Percentiles rank a stretch among this genome's conserved stretches.
Evolutionary conservation across 768 basidiomycete genomes (phyloP).

Genomic region (Kwoniella mangroviensis): DNA sequence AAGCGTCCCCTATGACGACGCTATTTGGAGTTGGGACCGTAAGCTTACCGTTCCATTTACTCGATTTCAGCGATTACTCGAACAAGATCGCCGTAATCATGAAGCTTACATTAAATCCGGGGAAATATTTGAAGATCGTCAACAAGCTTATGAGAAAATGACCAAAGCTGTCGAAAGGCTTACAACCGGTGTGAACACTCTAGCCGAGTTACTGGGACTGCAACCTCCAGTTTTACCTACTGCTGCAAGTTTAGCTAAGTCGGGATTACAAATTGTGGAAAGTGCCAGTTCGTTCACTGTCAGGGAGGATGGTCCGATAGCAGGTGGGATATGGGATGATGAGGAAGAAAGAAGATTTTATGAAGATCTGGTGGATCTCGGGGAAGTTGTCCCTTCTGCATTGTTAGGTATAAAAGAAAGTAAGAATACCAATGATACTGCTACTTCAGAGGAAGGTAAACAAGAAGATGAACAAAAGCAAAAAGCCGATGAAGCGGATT

Average conservation of each 20-base stretch:
- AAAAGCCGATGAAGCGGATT: conserved; percentile 65
- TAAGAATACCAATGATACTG: conserved; percentile 45
- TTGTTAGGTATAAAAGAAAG: conserved; percentile 72
- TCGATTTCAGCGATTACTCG: conserved; percentile 77
- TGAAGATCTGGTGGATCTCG: conserved; percentile 87
- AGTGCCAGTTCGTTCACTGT: conserved; percentile 54
- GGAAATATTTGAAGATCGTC: conserved; percentile 98
- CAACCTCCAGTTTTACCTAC: conserved; percentile 83
- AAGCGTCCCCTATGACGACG: conserved; percentile 51
- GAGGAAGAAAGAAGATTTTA: conserved; percentile 94
- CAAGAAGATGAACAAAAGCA: conserved; percentile 57
- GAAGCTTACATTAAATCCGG: conserved; percentile 99
- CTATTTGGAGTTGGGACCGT: too few relatives aligned
- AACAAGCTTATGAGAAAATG: conserved; percentile 99
- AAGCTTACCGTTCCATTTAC: conserved; percentile 2
- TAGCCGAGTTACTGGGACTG: conserved; percentile 88
- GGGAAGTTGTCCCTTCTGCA: conserved; percentile 86
- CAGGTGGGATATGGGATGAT: conserved; percentile 94
- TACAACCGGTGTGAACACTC: conserved; percentile 81
- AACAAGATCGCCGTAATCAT: conserved; percentile 94
- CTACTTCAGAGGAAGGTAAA: conserved; percentile 51
- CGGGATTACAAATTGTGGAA: conserved; percentile 58
- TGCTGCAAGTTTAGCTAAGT: conserved; percentile 62
- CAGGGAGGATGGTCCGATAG: conserved; percentile 64
- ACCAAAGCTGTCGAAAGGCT: conserved; percentile 93